Evolutionary conservation across 306 rosid genomes (phyloP).

Genomic region (Trichosanthes truncata): DNA sequence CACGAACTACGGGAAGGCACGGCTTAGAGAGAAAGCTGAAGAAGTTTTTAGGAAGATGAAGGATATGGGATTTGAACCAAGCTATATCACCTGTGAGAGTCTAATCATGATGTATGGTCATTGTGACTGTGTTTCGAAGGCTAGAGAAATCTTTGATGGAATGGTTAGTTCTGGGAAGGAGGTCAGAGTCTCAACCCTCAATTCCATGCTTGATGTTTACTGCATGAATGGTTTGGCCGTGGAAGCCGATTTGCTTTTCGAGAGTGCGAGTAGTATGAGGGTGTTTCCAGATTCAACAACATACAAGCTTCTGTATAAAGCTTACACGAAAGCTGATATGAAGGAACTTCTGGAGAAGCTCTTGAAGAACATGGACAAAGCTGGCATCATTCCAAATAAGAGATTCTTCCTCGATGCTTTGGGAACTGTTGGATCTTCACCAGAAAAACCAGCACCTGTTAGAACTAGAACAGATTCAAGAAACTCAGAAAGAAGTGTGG

Average conservation of each 20-base stretch:
- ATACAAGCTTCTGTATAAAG: conserved; percentile 82
- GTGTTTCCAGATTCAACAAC: conserved; percentile 54
- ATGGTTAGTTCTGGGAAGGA: conserved; percentile 45
- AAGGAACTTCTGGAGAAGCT: conserved; percentile 66
- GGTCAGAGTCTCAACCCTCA: conserved; percentile 63
- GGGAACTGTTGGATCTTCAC: conserved; percentile 54
- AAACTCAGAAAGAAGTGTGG: conserved; percentile 16
- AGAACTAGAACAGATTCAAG: conserved; percentile 26
- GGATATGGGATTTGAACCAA: conserved; percentile 62
- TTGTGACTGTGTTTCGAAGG: conserved; percentile 67
- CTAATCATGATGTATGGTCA: conserved; percentile 68
- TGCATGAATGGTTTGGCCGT: conserved; percentile 72
- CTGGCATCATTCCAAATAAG: conserved; percentile 84
- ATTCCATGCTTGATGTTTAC: conserved; percentile 90
- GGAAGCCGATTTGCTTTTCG: conserved; percentile 69
- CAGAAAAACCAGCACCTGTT: conserved; percentile 27
- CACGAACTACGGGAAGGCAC: conserved; percentile 83
- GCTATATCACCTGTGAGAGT: conserved; percentile 73
- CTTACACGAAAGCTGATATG: conserved; percentile 67
- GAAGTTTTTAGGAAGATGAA: conserved; percentile 42
- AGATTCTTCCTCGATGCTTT: conserved; percentile 78
- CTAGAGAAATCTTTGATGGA: conserved; percentile 59
- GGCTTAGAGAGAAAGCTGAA: conserved; percentile 66
- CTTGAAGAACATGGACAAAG: conserved; percentile 66
- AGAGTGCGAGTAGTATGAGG: conserved; percentile 33